Conservation (phyloP, 129 eudicot species). For the Centella asiatica region DNA sequence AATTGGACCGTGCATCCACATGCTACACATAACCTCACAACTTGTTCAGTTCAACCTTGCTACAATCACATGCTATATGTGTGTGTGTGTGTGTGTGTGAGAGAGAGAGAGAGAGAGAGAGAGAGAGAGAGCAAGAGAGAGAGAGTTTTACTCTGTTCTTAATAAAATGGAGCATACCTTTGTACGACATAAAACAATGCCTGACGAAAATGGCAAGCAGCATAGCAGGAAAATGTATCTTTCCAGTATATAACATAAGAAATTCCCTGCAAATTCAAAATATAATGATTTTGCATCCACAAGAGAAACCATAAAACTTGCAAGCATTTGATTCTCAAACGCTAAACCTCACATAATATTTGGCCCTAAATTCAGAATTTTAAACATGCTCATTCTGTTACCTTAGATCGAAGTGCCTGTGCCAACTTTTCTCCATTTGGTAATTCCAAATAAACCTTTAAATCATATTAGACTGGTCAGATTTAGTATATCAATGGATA, state of each 20-base stretch:
- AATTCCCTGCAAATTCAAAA: constrained; percentile 58
- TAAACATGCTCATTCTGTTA: constrained; percentile 10
- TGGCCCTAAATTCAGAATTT: background rate
- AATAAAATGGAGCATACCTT: constrained; percentile 36
- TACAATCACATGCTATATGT: too few relatives aligned
- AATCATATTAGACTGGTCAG: constrained; percentile 12
- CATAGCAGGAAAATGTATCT: constrained; percentile 48
- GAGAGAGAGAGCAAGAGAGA: too few relatives aligned
- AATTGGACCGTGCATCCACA: too few relatives aligned
- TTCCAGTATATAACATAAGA: constrained; percentile 93
- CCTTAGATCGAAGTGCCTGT: constrained; percentile 71
- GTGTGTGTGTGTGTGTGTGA: too few relatives aligned
- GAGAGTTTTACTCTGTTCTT: too few relatives aligned
- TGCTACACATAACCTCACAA: background rate
- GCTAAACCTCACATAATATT: too few relatives aligned
- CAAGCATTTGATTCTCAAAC: too few relatives aligned
- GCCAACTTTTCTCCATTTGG: constrained; percentile 75
- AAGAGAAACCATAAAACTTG: background rate
- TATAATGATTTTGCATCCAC: background rate
- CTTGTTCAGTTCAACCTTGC: too few relatives aligned
- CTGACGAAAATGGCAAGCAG: constrained; percentile 84
- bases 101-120: too few relatives aligned
- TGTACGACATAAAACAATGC: constrained; percentile 79
- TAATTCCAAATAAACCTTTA: constrained; percentile 82
- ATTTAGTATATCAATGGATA: background rate